Conservation (phyloP, 176 grass and related monocot species). For the Canna indica region DNA sequence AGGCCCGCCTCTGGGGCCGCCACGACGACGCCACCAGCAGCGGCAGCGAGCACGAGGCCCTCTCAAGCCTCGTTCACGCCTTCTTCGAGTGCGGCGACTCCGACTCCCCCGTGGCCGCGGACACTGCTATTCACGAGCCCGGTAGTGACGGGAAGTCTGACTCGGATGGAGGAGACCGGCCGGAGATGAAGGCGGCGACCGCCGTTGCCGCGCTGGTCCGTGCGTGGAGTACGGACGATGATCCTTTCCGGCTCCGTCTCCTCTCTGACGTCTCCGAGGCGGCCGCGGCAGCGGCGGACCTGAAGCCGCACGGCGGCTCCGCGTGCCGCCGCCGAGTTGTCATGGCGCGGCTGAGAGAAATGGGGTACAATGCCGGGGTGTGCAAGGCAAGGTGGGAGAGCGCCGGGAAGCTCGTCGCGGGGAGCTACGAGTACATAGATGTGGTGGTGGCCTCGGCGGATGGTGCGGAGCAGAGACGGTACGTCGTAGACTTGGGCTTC, state of each 20-base stretch:
- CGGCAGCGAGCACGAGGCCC: conserved; percentile 36
- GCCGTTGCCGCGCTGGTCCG: neutral
- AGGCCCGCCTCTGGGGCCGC: conserved; percentile 17
- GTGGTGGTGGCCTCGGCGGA: neutral
- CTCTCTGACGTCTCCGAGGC: conserved; percentile 12
- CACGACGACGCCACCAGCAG: conserved; percentile 10
- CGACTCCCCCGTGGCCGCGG: neutral
- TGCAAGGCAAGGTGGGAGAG: conserved; percentile 40
- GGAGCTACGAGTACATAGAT: conserved; percentile 43
- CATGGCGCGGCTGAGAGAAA: conserved; percentile 21
- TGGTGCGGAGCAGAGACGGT: neutral
- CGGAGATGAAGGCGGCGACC: too few species aligned
- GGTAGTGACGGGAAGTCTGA: neutral
- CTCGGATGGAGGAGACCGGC: neutral
- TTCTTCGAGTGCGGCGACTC: conserved; percentile 22
- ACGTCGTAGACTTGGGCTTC: conserved; percentile 37
- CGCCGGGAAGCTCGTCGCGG: neutral
- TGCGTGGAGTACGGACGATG: neutral
- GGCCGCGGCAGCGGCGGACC: neutral
- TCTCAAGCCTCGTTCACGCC: conserved; percentile 35
- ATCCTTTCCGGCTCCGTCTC: conserved; percentile 6
- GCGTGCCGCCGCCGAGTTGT: conserved; percentile 24
- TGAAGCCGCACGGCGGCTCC: neutral
- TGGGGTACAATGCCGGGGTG: conserved; percentile 33
- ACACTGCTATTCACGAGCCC: neutral